Base-by-base conservation (phyloP, 352 stramenopile species). In the Phytophthora palmivora region DNA sequence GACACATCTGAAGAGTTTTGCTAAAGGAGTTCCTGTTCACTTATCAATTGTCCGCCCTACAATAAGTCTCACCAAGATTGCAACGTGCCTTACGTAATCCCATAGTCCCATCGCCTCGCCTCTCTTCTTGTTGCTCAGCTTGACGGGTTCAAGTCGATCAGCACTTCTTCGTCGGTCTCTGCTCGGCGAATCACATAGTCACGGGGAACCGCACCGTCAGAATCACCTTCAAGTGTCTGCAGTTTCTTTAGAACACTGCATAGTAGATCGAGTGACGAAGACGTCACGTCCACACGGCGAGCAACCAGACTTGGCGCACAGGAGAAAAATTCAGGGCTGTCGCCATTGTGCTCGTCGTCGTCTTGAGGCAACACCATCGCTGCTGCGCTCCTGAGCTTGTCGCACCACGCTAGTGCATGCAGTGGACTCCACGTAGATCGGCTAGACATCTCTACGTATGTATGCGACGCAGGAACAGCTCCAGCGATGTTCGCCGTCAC, bases 241-340 rank as follows among this genome's bases (percentile, higher is more conserved):
- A 72, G 11, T 15, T 67, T 57, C 9, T 51, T 22, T 5, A 73
- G 18, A 26, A 72, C 45, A 36, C 22, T 45, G 34, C 19, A 33
- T 7, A 79, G 32, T 9, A 63, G 10, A 28, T 74, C 71, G 45
- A 66, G 32, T 4, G 71, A 76, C 36, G 52, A 73, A 53, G 55
- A 22, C 28, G 48, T 43, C 19, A 77, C 46, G 34, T 79, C 36
- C 6, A 79, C 36, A 36, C 51, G 71, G 47, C 50, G 58, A 53
- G 41, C 22, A 32, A 74, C 63, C 4, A 58, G 33, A 69, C 67
- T 70, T 33, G 54, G 47, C 5, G 32, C 38, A 56, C 71, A 79
- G 8, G 41, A 39, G 51, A 74, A 72, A 50, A 67, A 67, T 39
- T 55, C 24, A 46, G n/a, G 1, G 26, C 26, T 60, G 56, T 72